These are phyloP conservation scores for Alliaria petiolata DNA, from an alignment of 345 rosid genomes.

Conservation along the genomic window DNA sequence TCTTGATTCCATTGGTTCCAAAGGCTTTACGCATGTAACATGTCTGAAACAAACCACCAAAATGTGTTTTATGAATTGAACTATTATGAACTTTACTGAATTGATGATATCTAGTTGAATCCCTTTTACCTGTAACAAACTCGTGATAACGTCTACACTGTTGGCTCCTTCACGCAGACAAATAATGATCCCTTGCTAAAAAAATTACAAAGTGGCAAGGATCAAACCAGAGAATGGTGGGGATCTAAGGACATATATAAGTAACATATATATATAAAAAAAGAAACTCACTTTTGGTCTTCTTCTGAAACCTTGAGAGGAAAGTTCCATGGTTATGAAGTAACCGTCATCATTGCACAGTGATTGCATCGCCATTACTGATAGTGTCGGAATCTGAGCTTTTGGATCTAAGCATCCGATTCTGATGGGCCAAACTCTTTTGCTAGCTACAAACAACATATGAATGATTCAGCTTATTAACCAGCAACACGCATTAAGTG, in stretches of 20 bases:
- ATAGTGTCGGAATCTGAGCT: conserved; percentile 16
- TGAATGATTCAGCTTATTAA: background rate
- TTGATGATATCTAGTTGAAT: background rate
- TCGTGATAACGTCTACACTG: conserved; percentile 19
- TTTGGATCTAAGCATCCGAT: conserved; percentile 27
- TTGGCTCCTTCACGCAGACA: conserved; percentile 28
- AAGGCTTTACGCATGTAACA: conserved; percentile 25
- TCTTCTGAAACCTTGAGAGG: conserved; percentile 12
- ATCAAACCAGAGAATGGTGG: conserved; percentile 7
- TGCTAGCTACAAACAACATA: conserved; percentile 12
- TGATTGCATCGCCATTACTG: conserved; percentile 15
- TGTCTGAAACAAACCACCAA: conserved; percentile 13
- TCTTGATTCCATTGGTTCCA: conserved; percentile 17
- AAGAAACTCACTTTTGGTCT: conserved; percentile 9
- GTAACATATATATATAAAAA: background rate
- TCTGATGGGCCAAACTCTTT: conserved; percentile 26
- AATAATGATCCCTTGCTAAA: conserved; percentile 8
- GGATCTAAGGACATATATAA: background rate
- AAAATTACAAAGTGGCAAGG: background rate
- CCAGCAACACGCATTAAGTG: background rate
- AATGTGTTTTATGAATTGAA: background rate
- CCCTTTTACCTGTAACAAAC: conserved; percentile 23
- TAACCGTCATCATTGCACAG: conserved; percentile 20
- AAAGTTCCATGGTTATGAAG: conserved; percentile 24
- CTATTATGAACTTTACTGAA: background rate